Evolutionary conservation across 1,284 basidiomycete genomes (phyloP).

Genomic region (Apiotrichum sp.): DNA sequence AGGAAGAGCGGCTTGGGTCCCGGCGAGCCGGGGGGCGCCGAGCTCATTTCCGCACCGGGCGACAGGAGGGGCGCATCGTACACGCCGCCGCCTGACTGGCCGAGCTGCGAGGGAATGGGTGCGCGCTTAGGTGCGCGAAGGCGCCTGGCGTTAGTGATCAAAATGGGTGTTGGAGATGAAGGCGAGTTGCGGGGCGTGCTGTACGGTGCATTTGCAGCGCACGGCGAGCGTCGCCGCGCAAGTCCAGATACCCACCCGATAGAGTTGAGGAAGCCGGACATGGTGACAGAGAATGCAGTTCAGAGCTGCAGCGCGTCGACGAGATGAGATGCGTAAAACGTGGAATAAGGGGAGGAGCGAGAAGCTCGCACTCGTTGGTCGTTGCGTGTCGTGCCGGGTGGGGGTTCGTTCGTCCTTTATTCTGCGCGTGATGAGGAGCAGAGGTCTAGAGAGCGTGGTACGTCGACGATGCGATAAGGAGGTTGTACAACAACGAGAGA

Average conservation of each 20-base stretch:
- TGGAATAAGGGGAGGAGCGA: not conserved
- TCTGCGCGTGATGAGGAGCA: too few species aligned
- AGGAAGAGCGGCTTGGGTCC: conserved; percentile 64
- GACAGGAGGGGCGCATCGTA: conserved; percentile 39
- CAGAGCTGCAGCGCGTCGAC: not conserved
- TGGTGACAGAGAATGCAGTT: conserved; percentile 6
- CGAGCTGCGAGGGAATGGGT: conserved; percentile 21
- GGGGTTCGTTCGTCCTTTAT: too few species aligned
- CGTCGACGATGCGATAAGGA: too few species aligned
- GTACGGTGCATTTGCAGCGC: too few species aligned
- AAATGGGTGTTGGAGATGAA: not conserved
- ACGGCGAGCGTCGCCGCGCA: too few species aligned
- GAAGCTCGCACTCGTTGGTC: not conserved
- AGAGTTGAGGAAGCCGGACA: conserved; percentile 45
- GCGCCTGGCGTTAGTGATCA: conserved; percentile 24
- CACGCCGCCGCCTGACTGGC: conserved; percentile 16
- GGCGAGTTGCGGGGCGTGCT: not conserved
- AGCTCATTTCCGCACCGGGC: conserved; percentile 30
- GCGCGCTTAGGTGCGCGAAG: conserved; percentile 45
- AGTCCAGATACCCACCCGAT: conserved; percentile 32
- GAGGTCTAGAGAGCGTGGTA: too few species aligned
- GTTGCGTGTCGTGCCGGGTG: too few species aligned
- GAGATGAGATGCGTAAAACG: too few species aligned
- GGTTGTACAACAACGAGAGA: too few species aligned
- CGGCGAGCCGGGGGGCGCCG: conserved; percentile 12